A percentile compares a stretch with the other conserved stretches of the same genome.
phyloP scores from a whole-genome alignment of 2,329 filamentous ascomycete genomes.

The Colletotrichum kahawae region DNA sequence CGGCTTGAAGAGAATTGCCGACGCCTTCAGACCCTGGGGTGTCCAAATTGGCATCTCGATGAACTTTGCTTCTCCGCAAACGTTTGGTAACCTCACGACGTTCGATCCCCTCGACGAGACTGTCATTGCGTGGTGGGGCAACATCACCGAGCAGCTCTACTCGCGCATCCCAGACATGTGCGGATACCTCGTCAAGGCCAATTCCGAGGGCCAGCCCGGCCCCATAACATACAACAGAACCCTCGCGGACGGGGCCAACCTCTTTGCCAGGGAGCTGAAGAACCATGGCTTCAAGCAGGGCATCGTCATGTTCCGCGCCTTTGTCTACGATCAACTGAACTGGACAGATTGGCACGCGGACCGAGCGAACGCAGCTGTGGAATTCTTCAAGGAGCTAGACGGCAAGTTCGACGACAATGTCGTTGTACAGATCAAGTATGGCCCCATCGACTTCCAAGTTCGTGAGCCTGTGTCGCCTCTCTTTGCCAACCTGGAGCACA shows the following conservation, averaged over 20 bases:
- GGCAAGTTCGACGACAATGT: constrained; percentile 73
- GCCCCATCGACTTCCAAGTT: constrained; percentile 77
- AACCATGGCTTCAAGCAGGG: constrained; percentile 54
- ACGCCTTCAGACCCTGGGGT: constrained; percentile 71
- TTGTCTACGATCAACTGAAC: constrained; percentile 67
- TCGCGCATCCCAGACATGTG: constrained; percentile 67
- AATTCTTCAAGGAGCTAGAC: constrained; percentile 70
- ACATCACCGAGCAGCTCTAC: constrained; percentile 65
- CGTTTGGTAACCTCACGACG: constrained; percentile 59
- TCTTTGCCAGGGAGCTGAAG: constrained; percentile 66
- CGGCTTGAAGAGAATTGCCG: constrained; percentile 66
- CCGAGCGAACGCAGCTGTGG: constrained; percentile 71
- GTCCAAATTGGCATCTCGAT: constrained; percentile 69
- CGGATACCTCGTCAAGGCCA: constrained; percentile 74
- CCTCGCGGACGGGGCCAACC: constrained; percentile 69
- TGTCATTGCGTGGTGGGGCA: constrained; percentile 68
- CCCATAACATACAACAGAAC: constrained; percentile 74
- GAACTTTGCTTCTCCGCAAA: constrained; percentile 70
- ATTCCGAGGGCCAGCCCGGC: constrained; percentile 74
- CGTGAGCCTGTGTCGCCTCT: constrained; percentile 71
- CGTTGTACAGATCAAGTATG: constrained; percentile 75
- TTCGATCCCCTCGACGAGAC: constrained; percentile 68
- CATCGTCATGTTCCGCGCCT: constrained; percentile 73
- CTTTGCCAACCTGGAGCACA: constrained; percentile 56
- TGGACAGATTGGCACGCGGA: constrained; percentile 68